Evolutionary conservation across 2,329 filamentous ascomycete species (phyloP).

Genomic region (Alternaria panax): DNA sequence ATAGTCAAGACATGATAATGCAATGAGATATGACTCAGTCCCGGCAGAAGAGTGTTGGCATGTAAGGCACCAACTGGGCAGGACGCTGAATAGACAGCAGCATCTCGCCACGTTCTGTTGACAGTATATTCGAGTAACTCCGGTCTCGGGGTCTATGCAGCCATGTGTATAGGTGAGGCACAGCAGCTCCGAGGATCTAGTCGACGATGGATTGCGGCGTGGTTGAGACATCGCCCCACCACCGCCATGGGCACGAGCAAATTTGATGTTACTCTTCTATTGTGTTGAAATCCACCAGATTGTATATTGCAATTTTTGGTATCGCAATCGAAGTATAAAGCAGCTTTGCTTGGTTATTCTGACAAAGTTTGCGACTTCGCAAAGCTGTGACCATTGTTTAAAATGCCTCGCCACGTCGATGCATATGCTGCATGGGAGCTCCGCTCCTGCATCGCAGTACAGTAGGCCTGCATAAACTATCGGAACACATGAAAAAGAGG

Average conservation of each 20-base stretch:
- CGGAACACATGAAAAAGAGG: not conserved
- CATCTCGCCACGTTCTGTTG: not conserved
- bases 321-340: too few relatives aligned
- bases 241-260: not conserved
- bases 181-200: not conserved
- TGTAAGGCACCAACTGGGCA: not conserved
- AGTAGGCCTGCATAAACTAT: not conserved
- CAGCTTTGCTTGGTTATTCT: fast-evolving
- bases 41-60: not conserved
- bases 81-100: not conserved
- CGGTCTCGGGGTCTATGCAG: not conserved
- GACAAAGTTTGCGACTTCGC: not conserved
- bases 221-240: constrained; percentile 2
- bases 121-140: not conserved
- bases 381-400: not conserved
- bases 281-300: too few relatives aligned
- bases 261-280: too few relatives aligned
- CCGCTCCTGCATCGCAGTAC: not conserved
- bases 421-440: not conserved
- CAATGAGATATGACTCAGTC: not conserved
- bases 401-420: not conserved
- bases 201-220: not conserved
- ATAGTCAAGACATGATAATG: not conserved
- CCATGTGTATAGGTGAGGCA: not conserved
- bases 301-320: not conserved